Base-by-base conservation (phyloP, 2,329 filamentous ascomycete genomes). In the Aspergillus texensis region DNA sequence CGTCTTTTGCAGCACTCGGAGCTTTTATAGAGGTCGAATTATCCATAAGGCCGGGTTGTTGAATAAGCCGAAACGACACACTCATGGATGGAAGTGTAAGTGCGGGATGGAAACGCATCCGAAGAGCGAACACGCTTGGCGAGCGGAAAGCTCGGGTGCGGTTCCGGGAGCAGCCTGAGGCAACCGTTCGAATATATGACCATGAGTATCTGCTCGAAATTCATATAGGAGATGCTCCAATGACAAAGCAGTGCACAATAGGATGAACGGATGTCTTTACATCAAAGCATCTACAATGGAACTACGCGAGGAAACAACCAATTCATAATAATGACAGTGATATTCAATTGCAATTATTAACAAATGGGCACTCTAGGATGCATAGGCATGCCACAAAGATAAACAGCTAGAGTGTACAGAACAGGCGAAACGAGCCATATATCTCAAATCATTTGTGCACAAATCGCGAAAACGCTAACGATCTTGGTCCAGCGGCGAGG, bases 111-210 rank as follows among this genome's bases (percentile, higher is more conserved):
- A 60, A 60, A 5, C n/a, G 21, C 6, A 16, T 36, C 62, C 52
- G 57, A 50, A 8, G 19, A 48, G 26, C 5, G 50, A 21, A 32
- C 21, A 6, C 1, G 1, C 58, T 60, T 55, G 50, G 50, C 58
- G 34, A 14, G 16, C n/a, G 28, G 48, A 5, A 36, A 4, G 19
- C 6, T 36, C 39, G 36, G 58, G 19, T 34, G 39, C 16, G 16
- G 28, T 36, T 56, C 58, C 58, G 52, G 14, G 4, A 3, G 19
- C 11, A 6, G 58, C 53, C 53, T 61, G 53, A 61, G 53, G 59
- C 59, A 57, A 32, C 32, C 16, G 6, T 11, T 12, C 11, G 5
- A 34, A 34, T 34, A 12, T 10, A 4, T 4, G 32, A 12, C 32
- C 30, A 32, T 10, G 9, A 3, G 8, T 10, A 32, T 0, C 10